Conservation (phyloP, 2,329 filamentous ascomycete species). For the Magnaporthiopsis incrustans region DNA sequence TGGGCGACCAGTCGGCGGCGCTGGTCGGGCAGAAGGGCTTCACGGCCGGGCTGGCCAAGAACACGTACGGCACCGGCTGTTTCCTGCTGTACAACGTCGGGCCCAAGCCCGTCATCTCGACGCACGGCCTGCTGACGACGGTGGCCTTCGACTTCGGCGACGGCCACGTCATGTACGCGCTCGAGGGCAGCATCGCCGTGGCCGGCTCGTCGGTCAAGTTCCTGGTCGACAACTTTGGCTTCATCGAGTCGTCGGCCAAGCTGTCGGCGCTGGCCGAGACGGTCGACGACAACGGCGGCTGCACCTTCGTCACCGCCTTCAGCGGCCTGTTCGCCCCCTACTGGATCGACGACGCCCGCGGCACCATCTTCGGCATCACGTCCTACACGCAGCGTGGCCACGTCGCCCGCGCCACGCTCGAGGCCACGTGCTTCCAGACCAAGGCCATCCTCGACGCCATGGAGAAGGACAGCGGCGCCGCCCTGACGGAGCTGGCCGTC, state of each 20-base stretch:
- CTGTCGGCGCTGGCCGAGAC: conserved; percentile 43
- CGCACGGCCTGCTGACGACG: conserved; percentile 72
- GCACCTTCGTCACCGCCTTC: conserved; percentile 84
- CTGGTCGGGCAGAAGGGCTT: conserved; percentile 83
- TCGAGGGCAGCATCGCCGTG: conserved; percentile 79
- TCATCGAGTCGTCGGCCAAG: conserved; percentile 42
- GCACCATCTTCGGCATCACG: conserved; percentile 80
- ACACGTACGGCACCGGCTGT: conserved; percentile 85
- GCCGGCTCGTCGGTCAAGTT: conserved; percentile 73
- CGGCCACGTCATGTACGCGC: conserved; percentile 49
- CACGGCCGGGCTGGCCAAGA: conserved; percentile 74
- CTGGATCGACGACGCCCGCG: conserved; percentile 89
- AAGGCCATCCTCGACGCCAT: conserved; percentile 88
- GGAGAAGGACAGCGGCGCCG: conserved; percentile 75
- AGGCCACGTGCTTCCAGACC: conserved; percentile 88
- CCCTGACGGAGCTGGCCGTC: conserved; percentile 67
- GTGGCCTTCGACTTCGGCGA: conserved; percentile 72
- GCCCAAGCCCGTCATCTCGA: conserved; percentile 75
- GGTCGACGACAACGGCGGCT: conserved; percentile 67
- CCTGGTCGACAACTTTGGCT: conserved; percentile 56
- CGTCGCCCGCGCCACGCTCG: conserved; percentile 80
- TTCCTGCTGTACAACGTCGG: conserved; percentile 89
- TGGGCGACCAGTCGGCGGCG: conserved; percentile 81
- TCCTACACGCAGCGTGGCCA: conserved; percentile 83
- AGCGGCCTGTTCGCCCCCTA: conserved; percentile 87